Base-by-base conservation (phyloP, 192 early-diverging fungal genomes). In the Linnemannia exigua region DNA sequence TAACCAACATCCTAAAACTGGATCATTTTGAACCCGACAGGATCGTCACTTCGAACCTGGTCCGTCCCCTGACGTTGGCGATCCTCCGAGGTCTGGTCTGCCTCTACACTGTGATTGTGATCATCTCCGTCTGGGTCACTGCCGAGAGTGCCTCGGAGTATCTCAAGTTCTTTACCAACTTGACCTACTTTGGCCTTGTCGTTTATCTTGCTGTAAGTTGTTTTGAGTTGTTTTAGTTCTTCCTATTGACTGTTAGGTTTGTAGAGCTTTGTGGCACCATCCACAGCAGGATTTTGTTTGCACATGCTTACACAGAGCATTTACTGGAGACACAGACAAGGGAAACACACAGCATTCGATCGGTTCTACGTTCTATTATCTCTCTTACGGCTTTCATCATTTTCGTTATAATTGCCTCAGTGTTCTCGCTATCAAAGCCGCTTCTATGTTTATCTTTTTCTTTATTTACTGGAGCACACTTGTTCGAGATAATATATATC, bases 1-100 rank as follows among this genome's bases (percentile, higher is more conserved):
- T 44, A 3, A 44, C 41, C 41, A 44, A 44, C 41, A 44, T 9
- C 8, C 25, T 77, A 6, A 76, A 71, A 51, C 70, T 86, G 38
- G 75, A 86, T 46, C 84, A 51, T 16, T 87, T 87, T 70, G 88
- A 89, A 35, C 78, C 88, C 12, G 84, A 87, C 38, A 50, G 79
- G 48, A 87, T 89, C n/a, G 84, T 89, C 6, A 87, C 88, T 16
- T 87, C 88, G 15, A 87, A 87, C 69, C 25, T 81, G 63, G 88
- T 89, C 31, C 33, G 71, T 9, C 88, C 84, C 3, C 41, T 79
- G 17, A 79, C 67, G 0, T 37, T 89, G 48, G 80, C 86, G 14
- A 76, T 74, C 46, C 54, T 82, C 20, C 88, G 84, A 16, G 80
- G 68, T 16, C 46, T 67, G 33, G 5, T 75, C 5, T 76, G 36